These are phyloP conservation scores for Lobosporangium transversale DNA, from an alignment of 192 early-diverging fungal genomes.

Conservation along the genomic window DNA sequence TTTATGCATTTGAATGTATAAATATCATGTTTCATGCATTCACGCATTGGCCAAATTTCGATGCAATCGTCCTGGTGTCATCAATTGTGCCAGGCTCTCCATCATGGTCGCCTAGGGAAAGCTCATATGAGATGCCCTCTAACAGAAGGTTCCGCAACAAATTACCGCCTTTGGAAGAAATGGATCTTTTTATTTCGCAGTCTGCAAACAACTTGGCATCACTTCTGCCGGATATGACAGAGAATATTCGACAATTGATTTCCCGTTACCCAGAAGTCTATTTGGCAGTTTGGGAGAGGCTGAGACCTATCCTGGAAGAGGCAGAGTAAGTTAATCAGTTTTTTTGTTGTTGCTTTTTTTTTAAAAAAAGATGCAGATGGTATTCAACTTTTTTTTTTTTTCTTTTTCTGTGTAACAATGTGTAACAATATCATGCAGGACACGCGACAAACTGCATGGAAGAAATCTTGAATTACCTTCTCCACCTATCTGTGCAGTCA, in stretches of 20 bases:
- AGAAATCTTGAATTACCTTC: constrained; percentile 44
- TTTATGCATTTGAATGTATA: background rate
- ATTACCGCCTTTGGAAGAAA: constrained; percentile 31
- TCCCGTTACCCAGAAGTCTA: constrained; percentile 36
- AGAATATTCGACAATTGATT: constrained; percentile 31
- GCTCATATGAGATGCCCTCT: constrained; percentile 19
- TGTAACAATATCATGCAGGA: constrained; percentile 6
- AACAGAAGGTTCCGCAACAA: constrained; percentile 31
- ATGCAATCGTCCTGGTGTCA: background rate
- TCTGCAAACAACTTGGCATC: constrained; percentile 33
- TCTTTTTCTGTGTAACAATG: background rate
- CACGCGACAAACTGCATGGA: constrained; percentile 38
- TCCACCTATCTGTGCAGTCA: constrained; percentile 25
- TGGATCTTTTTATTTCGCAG: constrained; percentile 38
- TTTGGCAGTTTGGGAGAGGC: constrained; percentile 34
- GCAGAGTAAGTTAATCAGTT: constrained; percentile 29
- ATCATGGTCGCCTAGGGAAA: constrained; percentile 32
- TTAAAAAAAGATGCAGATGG: no score
- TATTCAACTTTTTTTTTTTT: no score
- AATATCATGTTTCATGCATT: background rate
- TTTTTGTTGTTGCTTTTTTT: background rate
- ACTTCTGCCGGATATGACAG: constrained; percentile 37
- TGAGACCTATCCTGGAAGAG: constrained; percentile 25
- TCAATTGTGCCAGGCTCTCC: constrained; percentile 16
- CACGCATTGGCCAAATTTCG: background rate